Evolutionary conservation across 495 filamentous ascomycete species (phyloP).

Genomic region (Aspergillus nidulans): DNA sequence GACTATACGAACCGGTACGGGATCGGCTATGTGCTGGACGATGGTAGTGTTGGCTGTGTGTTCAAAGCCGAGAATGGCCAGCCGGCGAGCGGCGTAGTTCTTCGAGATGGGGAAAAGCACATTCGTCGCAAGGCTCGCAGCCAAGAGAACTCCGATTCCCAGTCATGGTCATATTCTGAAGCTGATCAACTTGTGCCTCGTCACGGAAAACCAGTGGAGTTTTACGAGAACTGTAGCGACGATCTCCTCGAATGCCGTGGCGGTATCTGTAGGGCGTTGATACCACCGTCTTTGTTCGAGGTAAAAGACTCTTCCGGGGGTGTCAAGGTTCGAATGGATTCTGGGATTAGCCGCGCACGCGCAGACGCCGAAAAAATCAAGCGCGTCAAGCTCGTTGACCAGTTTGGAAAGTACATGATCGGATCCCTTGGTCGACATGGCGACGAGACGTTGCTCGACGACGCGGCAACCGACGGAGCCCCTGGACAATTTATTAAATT

Average conservation of each 20-base stretch:
- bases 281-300: conserved; percentile 58
- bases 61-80: conserved; percentile 61
- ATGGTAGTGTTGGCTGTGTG: conserved; percentile 78
- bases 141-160: conserved; percentile 50
- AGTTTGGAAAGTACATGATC: conserved; percentile 95
- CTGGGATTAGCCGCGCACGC: conserved; percentile 47
- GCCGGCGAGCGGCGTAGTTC: conserved; percentile 62
- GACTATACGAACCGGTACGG: conserved; percentile 91
- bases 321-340: conserved; percentile 46
- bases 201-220: conserved; percentile 62
- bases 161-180: conserved; percentile 51
- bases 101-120: conserved; percentile 58
- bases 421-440: conserved; percentile 50
- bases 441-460: conserved; percentile 31
- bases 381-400: conserved; percentile 76
- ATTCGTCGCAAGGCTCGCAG: conserved; percentile 48
- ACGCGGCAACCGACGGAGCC: conserved; percentile 26
- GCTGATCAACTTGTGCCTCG: conserved; percentile 63
- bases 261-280: conserved; percentile 58
- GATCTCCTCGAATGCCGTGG: conserved; percentile 31
- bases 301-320: conserved; percentile 23
- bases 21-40: conserved; percentile 78
- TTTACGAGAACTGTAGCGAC: conserved; percentile 70
- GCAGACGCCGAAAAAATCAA: conserved; percentile 66
- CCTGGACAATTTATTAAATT: conserved; percentile 70